Evolutionary conservation across 371 early-diverging fungal genomes (phyloP), one percentile per base, ranked within the genome.

Genomic region (Lichtheimia corymbifera): DNA sequence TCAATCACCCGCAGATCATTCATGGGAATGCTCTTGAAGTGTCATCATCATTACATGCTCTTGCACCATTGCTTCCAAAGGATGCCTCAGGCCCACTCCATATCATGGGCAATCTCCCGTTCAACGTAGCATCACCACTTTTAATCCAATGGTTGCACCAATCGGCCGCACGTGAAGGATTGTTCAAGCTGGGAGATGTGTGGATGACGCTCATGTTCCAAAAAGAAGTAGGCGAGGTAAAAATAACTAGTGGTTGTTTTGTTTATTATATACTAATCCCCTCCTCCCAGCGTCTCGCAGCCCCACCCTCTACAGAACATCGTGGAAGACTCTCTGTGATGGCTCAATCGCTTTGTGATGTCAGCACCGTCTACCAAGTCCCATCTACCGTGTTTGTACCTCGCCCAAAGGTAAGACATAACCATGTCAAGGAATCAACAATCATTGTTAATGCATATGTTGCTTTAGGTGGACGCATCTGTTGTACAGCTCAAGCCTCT

Each of bases 171-270:
- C 62, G 59, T 18, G 61, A 82, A 50, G 93, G 91, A 0, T 68
- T 92, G 14, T 93, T 93, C 64, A 72, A 73, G n/a, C 35, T 63
- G 20, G 25, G 65, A 0, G 66, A 74, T 17, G 79, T 83, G 5
- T 83, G 84, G 55, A 88, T 93, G 90, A 88, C 91, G 14, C 72
- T 93, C 25, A 93, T 93, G 93, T 93, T 93, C 74, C 93, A 93
- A 67, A 88, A 86, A 59, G 93, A 93, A 67, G 93, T 93, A 7
- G 93, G 85, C 13, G 76, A 87, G 65, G 86, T 87, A 79, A 66
- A 27, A 18, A 44, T 17, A 45, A 56, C 42, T 24, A 42, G 2
- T 3, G 12, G 3, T 45, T 45, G 18, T 12, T 0, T 47, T 28
- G 47, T 42, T 28, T 20, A 59, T 17, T 41, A 60, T 44, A 35